Evolutionary conservation across 1,139 yeast genomes (phyloP).

Genomic region (Blastobotrys raffinosifermentans): DNA sequence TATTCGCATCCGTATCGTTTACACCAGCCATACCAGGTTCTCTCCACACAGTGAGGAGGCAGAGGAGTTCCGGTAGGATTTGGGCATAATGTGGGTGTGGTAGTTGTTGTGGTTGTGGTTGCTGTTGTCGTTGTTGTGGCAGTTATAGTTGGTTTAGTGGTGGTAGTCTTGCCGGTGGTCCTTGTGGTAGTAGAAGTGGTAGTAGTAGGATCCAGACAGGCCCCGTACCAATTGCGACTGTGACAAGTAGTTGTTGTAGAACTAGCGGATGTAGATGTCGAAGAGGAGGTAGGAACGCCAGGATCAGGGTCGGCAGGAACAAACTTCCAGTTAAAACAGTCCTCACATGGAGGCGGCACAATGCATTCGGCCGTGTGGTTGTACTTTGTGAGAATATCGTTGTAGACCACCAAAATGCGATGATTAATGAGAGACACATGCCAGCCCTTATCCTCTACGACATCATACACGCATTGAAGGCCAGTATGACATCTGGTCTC

Average conservation of each 20-base stretch:
- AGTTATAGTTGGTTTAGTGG: neutral
- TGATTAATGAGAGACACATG: conserved; percentile 82
- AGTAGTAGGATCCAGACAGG: conserved; percentile 18
- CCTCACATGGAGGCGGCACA: conserved; percentile 68
- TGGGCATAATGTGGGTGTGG: conserved; percentile 10
- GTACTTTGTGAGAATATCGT: conserved; percentile 64
- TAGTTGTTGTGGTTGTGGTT: conserved; percentile 8
- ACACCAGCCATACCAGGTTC: conserved; percentile 29
- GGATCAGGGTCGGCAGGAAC: conserved; percentile 34
- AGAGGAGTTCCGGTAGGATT: conserved; percentile 11
- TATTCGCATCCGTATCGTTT: conserved; percentile 19
- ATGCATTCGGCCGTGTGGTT: conserved; percentile 73
- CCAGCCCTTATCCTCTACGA: conserved; percentile 88
- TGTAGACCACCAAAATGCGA: conserved; percentile 86
- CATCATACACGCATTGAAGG: conserved; percentile 80
- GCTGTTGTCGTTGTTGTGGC: conserved; percentile 1
- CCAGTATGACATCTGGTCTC: conserved; percentile 96
- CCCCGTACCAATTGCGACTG: conserved; percentile 25
- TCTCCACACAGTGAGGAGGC: conserved; percentile 20
- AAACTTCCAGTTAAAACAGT: conserved; percentile 89
- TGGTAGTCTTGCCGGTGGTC: neutral
- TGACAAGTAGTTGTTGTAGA: conserved; percentile 16
- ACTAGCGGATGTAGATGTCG: conserved; percentile 7
- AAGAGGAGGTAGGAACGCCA: conserved; percentile 10
- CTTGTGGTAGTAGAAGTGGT: conserved; percentile 1